Conservation (phyloP, 495 filamentous ascomycete species). For the Hapsidospora chrysogenum region DNA sequence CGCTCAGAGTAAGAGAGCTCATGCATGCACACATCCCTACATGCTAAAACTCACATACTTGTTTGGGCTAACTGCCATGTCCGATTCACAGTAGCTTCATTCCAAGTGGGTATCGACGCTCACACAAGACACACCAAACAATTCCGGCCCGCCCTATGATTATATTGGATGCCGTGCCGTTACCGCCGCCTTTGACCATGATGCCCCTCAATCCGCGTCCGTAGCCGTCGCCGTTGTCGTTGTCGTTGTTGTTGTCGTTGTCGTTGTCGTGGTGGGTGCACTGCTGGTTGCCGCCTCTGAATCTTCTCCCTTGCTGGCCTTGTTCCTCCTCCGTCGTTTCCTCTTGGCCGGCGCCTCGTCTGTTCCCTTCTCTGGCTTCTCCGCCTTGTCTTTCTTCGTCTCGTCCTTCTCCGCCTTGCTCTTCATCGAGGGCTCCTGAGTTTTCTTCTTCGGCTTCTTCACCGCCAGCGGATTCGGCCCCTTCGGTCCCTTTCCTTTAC, state of each 20-base stretch:
- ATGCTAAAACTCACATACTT: too few species aligned
- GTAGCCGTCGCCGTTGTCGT: neutral
- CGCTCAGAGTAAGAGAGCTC: too few species aligned
- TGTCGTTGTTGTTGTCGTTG: neutral
- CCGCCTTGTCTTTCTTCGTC: slow-evolving; percentile 6
- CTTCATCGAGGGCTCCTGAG: slow-evolving; percentile 6
- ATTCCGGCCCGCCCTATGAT: too few species aligned
- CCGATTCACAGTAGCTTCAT: too few species aligned
- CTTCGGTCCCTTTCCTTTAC: slow-evolving; percentile 46
- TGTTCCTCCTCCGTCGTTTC: slow-evolving; percentile 6
- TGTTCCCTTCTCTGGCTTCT: slow-evolving; percentile 1
- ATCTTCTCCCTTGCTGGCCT: slow-evolving; percentile 1
- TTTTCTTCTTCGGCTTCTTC: slow-evolving; percentile 57
- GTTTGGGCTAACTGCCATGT: too few species aligned
- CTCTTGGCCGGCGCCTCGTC: slow-evolving; percentile 2
- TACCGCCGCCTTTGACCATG: too few species aligned
- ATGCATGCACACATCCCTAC: too few species aligned
- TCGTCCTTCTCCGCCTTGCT: slow-evolving; percentile 5
- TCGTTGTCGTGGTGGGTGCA: neutral
- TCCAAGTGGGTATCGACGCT: too few species aligned
- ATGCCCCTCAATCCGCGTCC: too few species aligned
- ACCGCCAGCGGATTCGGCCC: slow-evolving; percentile 79
- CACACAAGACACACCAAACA: too few species aligned
- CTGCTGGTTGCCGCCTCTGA: neutral
- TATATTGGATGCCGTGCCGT: too few species aligned